Base-by-base conservation (phyloP, 2,329 filamentous ascomycete species). In the Fusarium illudens region DNA sequence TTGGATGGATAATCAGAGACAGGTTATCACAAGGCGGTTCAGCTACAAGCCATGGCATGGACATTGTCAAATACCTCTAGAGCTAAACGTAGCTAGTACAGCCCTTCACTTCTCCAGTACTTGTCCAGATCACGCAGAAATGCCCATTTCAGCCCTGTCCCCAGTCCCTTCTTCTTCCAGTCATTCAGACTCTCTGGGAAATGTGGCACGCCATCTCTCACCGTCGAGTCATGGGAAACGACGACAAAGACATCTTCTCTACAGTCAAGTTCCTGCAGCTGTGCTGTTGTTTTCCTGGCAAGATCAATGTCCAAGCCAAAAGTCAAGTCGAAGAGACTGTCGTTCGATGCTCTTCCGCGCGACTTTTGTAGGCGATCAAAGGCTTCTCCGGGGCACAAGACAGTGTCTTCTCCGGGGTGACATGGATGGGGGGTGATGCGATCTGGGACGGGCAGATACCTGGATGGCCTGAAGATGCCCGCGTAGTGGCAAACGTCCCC, bases 401-500 rank as follows among this genome's bases (percentile, higher is more conserved):
- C 34, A 0, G 55, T 48, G 1, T 53, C 50, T 2, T 48, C 30
- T 3, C 44, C 8, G 2, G 64, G 58, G 32, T 63, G 58, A 5
- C 69, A 72, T 7, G 70, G 70, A 11, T 72, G 73, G 46, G 70
- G 70, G 0, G 39, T 27, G 32, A 79, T 76, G 1, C 48, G 54
- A 3, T 70, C 53, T 1, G 80, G 80, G 4, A 82, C 48, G 1
- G 78, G 78, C 0, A 77, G 58, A 58, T 77, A 74, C 36, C 64
- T 48, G 0, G 78, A 79, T 0, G 80, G 80, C 1, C 80, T 71
- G 11, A 81, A 71, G 30, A 75, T 72, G 19, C 80, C 79, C 3
- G 74, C 74, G 42, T 78, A 79, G 65, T 84, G 82, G 15, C 78
- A 82, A 17, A 78, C 67, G 60, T 84, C 82, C 3, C 77, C 82